These are phyloP conservation scores for Colletotrichum australisinense DNA, from an alignment of 2,329 filamentous ascomycete genomes.

Conservation along the genomic window DNA sequence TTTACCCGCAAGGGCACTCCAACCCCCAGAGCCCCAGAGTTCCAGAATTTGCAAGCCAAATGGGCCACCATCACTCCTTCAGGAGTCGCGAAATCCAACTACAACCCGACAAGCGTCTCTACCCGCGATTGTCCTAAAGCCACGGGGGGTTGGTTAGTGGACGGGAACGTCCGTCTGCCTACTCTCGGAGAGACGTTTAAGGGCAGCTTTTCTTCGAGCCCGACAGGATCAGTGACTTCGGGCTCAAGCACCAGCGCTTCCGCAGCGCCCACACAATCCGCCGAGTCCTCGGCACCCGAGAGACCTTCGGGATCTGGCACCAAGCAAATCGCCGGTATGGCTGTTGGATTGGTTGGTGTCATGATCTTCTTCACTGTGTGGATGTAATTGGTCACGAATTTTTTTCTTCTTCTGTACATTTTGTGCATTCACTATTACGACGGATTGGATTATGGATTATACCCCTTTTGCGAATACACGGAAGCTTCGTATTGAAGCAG, in stretches of 20 bases:
- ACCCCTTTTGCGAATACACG: conserved; percentile 20
- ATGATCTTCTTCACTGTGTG: conserved; percentile 65
- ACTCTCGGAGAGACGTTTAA: conserved; percentile 68
- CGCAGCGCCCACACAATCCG: conserved; percentile 44
- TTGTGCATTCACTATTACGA: conserved; percentile 19
- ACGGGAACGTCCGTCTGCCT: conserved; percentile 77
- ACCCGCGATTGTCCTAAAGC: conserved; percentile 77
- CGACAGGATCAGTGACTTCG: conserved; percentile 34
- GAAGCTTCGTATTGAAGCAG: conserved; percentile 10
- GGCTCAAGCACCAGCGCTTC: conserved; percentile 30
- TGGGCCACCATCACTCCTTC: conserved; percentile 80
- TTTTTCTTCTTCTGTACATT: conserved; percentile 28
- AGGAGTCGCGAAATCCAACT: conserved; percentile 74
- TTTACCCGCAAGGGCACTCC: conserved; percentile 79
- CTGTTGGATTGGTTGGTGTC: conserved; percentile 59
- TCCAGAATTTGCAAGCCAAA: conserved; percentile 78
- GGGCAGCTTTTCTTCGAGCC: conserved; percentile 39
- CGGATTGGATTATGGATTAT: conserved; percentile 25
- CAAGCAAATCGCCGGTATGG: conserved; percentile 62
- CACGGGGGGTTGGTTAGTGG: conserved; percentile 78
- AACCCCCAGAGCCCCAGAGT: conserved; percentile 79
- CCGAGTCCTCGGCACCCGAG: conserved; percentile 41
- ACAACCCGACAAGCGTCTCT: conserved; percentile 70
- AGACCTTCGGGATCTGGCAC: conserved; percentile 53
- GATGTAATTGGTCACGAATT: conserved; percentile 47